These are phyloP conservation scores for Phanerochaete carnosa DNA, from an alignment of 768 basidiomycete species.

Conservation along the genomic window DNA sequence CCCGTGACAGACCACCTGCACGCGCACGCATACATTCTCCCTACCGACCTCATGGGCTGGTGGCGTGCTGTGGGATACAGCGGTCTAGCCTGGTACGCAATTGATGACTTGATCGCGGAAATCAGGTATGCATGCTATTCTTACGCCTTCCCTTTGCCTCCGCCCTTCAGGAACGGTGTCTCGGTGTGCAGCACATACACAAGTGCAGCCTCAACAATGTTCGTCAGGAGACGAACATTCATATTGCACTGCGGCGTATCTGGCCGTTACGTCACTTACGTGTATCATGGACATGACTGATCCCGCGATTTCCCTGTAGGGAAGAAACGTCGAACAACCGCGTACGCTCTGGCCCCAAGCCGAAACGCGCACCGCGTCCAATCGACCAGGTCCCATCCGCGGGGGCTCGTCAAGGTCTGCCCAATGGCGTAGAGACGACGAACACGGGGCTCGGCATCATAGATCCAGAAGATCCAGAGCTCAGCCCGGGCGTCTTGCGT, in stretches of 20 bases:
- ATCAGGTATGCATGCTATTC: constrained; percentile 52
- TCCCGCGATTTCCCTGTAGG: constrained; percentile 35
- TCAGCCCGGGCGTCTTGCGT: constrained; percentile 14
- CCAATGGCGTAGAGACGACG: constrained; percentile 64
- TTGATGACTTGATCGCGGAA: constrained; percentile 79
- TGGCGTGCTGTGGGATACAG: constrained; percentile 67
- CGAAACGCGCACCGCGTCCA: constrained; percentile 44
- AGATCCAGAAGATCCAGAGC: constrained; percentile 34
- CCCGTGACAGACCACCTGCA: constrained; percentile 80
- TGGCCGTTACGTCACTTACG: neutral
- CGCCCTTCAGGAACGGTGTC: neutral
- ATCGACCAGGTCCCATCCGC: constrained; percentile 74
- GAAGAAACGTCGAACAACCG: constrained; percentile 83
- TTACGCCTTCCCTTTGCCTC: constrained; percentile 1
- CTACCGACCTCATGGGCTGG: constrained; percentile 69
- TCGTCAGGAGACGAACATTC: neutral
- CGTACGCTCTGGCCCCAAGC: constrained; percentile 60
- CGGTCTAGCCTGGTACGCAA: constrained; percentile 68
- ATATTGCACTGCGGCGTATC: neutral
- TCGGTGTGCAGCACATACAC: neutral
- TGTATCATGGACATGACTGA: neutral
- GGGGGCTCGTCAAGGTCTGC: constrained; percentile 60
- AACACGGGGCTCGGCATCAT: constrained; percentile 42
- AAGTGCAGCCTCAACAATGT: neutral
- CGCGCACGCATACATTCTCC: constrained; percentile 67